Conservation (phyloP, 805 yeast genomes). For the Pichia deserticola region DNA sequence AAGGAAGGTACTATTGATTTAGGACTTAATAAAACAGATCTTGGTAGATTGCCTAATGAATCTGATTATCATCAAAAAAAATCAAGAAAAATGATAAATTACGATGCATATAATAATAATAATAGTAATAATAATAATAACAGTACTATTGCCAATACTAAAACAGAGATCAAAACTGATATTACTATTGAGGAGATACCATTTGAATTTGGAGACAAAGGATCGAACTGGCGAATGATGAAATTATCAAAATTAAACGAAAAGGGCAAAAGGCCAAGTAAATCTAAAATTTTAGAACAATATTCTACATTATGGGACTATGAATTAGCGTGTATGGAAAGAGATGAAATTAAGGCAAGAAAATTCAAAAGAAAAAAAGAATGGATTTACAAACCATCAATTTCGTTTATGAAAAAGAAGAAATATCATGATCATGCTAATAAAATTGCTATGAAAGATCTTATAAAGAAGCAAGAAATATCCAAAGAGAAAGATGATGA, state of each 20-base stretch:
- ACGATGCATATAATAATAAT: background rate
- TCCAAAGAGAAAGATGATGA: constrained; percentile 21
- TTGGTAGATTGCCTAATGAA: background rate
- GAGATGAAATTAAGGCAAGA: constrained; percentile 23
- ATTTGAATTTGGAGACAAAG: constrained; percentile 32
- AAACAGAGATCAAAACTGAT: background rate
- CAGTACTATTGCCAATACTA: no score
- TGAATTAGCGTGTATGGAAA: constrained; percentile 29
- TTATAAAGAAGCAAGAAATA: background rate
- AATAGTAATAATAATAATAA: no score
- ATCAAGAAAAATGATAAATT: constrained; percentile 1
- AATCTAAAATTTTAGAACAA: constrained; percentile 3
- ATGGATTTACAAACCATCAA: constrained; percentile 24
- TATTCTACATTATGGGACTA: constrained; percentile 13
- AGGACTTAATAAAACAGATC: constrained; percentile 1
- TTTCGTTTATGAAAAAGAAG: constrained; percentile 15
- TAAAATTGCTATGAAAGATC: constrained; percentile 1
- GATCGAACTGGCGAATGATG: constrained; percentile 33
- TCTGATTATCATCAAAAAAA: background rate
- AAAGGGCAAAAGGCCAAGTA: background rate
- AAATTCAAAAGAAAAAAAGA: constrained; percentile 4
- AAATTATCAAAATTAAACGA: constrained; percentile 21
- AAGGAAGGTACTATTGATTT: constrained; percentile 11
- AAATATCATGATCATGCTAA: constrained; percentile 9
- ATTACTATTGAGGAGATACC: background rate